phyloP scores from a whole-genome alignment of 208 protist genomes.

The Leptomonas seymouri region DNA sequence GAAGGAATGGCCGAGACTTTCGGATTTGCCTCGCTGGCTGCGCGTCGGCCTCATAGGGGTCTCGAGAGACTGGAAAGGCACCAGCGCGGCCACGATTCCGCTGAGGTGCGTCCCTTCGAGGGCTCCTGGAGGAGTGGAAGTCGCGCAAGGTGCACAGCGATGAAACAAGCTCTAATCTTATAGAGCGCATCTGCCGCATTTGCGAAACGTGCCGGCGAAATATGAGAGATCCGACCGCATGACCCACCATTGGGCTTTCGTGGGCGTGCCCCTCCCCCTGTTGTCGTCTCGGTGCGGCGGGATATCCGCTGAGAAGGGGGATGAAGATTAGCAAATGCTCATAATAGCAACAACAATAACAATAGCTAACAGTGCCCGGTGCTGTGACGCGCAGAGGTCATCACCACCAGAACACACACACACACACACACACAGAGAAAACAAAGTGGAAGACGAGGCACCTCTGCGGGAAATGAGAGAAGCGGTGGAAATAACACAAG shows the following conservation, averaged over 20 bases:
- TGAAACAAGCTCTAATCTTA: too few species aligned
- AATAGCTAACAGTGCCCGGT: too few species aligned
- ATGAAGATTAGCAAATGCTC: too few species aligned
- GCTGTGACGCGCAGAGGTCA: too few species aligned
- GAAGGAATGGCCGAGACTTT: background rate
- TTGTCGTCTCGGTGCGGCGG: too few species aligned
- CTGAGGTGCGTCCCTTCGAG: background rate
- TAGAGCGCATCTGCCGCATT: background rate
- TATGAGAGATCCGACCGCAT: conserved; percentile 1
- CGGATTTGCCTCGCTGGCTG: conserved; percentile 1
- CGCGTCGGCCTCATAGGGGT: background rate
- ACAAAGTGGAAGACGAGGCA: too few species aligned
- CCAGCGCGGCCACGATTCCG: background rate
- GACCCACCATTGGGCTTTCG: background rate
- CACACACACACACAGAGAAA: too few species aligned
- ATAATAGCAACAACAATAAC: too few species aligned
- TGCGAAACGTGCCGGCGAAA: background rate
- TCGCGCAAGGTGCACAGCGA: background rate
- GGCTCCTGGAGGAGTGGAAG: background rate
- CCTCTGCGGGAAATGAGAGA: too few species aligned
- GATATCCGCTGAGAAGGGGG: too few species aligned
- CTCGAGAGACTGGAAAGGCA: background rate
- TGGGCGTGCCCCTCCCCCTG: background rate
- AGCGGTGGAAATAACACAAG: too few species aligned
- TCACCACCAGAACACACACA: too few species aligned